Evolutionary conservation across 208 protist species (phyloP).

Genomic region (Endotrypanum monterogeii): DNA sequence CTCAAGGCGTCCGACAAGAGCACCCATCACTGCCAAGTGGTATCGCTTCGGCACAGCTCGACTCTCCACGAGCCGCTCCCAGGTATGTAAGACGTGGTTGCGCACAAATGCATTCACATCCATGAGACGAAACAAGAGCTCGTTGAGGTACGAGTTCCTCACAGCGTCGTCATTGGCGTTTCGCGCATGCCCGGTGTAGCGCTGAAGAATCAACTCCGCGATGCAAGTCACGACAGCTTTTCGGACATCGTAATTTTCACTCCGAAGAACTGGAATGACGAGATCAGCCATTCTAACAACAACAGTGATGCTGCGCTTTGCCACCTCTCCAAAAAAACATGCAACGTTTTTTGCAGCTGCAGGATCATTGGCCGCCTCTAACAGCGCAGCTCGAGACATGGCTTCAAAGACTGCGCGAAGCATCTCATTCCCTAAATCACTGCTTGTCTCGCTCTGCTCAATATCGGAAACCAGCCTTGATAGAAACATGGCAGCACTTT

Average conservation of each 20-base stretch:
- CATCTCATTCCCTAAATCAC: constrained; percentile 36
- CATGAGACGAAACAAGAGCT: constrained; percentile 85
- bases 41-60: constrained; percentile 78
- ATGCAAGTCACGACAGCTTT: constrained; percentile 84
- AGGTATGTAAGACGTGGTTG: constrained; percentile 83
- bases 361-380: constrained; percentile 52
- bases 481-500: constrained; percentile 73
- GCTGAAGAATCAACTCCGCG: constrained; percentile 84
- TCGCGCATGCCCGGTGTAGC: constrained; percentile 61
- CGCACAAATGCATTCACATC: constrained; percentile 89
- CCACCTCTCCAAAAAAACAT: constrained; percentile 78
- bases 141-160: constrained; percentile 71
- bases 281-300: constrained; percentile 61
- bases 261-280: constrained; percentile 63
- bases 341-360: constrained; percentile 76
- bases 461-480: constrained; percentile 76
- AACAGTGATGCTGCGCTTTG: constrained; percentile 78
- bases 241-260: constrained; percentile 87
- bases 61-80: constrained; percentile 73
- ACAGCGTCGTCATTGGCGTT: constrained; percentile 42
- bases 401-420: constrained; percentile 63
- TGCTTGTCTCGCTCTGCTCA: constrained; percentile 53
- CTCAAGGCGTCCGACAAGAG: constrained; percentile 72
- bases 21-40: constrained; percentile 65
- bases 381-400: constrained; percentile 60